Percentiles rank a stretch among this genome's conserved stretches.
Conservation (phyloP, 148 eudicot genomes). For the Amaranthus palmeri region DNA sequence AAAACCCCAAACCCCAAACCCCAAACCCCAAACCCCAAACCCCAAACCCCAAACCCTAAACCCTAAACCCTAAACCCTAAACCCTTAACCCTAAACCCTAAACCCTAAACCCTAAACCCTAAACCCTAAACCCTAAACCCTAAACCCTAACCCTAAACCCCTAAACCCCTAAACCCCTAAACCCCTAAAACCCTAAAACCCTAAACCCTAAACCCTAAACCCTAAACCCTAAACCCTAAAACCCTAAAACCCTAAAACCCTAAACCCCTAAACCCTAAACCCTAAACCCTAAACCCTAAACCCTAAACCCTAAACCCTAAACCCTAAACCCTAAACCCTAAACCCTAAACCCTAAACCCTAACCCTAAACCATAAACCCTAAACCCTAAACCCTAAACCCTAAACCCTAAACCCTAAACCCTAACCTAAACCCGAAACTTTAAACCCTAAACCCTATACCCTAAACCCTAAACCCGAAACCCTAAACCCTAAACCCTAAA, state of each 20-base stretch:
- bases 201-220: conserved; percentile 24
- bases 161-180: conserved; percentile 9
- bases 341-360: too few relatives aligned
- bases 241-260: conserved; percentile 22
- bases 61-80: conserved; percentile 17
- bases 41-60: conserved; percentile 5
- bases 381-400: too few relatives aligned
- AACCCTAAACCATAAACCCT: too few relatives aligned
- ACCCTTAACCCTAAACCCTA: conserved; percentile 15
- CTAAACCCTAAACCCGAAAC: too few relatives aligned
- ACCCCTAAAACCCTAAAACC: conserved; percentile 16
- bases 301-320: conserved; percentile 22
- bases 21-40: conserved; percentile 23
- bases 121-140: conserved; percentile 29
- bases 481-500: too few relatives aligned
- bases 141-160: conserved; percentile 16
- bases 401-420: too few relatives aligned
- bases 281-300: conserved; percentile 29
- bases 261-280: conserved; percentile 21
- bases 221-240: conserved; percentile 21
- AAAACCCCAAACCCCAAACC: conserved; percentile 21
- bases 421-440: too few relatives aligned
- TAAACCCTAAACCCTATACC: too few relatives aligned
- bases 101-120: conserved; percentile 27
- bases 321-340: conserved; percentile 16